A percentile compares a stretch with the other conserved stretches of the same genome.
Conservation (phyloP, 805 yeast genomes). For the Ogataea salicorniae region DNA sequence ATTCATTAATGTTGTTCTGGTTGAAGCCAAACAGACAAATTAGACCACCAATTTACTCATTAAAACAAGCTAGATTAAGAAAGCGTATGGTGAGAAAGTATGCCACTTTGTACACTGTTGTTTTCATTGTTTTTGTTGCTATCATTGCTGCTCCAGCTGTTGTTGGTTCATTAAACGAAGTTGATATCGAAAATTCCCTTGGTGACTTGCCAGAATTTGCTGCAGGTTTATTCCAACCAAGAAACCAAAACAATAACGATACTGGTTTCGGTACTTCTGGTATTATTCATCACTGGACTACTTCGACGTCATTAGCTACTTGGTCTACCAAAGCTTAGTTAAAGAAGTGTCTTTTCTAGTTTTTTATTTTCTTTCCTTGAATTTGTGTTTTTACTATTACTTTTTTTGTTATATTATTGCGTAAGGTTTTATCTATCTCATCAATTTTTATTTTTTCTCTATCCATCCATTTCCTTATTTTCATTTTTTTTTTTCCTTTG, state of each 20-base stretch:
- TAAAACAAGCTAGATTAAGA: slow-evolving; percentile 93
- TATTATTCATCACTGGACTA: slow-evolving; percentile 41
- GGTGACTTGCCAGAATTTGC: slow-evolving; percentile 31
- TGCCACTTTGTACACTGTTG: slow-evolving; percentile 68
- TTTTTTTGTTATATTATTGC: too few species aligned
- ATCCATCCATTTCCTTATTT: too few species aligned
- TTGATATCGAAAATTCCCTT: slow-evolving; percentile 34
- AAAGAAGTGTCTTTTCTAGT: background rate
- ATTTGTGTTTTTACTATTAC: too few species aligned
- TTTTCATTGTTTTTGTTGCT: slow-evolving; percentile 65
- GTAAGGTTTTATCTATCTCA: too few species aligned
- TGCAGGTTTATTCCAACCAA: slow-evolving; percentile 85
- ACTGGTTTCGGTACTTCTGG: slow-evolving; percentile 51
- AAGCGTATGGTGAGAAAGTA: slow-evolving; percentile 97
- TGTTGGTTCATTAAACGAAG: slow-evolving; percentile 41
- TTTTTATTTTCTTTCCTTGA: too few species aligned
- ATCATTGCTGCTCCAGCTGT: slow-evolving; percentile 94
- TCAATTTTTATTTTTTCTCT: too few species aligned
- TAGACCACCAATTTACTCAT: slow-evolving; percentile 95
- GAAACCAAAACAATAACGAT: slow-evolving; percentile 74
- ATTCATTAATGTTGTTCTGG: slow-evolving; percentile 98
- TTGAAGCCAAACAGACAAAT: slow-evolving; percentile 94
- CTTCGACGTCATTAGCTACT: slow-evolving; percentile 37
- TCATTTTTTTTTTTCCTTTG: too few species aligned
- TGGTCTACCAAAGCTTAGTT: slow-evolving; percentile 46